phyloP scores from a whole-genome alignment of 2,329 filamentous ascomycete genomes.

The Colletotrichum lupini region DNA sequence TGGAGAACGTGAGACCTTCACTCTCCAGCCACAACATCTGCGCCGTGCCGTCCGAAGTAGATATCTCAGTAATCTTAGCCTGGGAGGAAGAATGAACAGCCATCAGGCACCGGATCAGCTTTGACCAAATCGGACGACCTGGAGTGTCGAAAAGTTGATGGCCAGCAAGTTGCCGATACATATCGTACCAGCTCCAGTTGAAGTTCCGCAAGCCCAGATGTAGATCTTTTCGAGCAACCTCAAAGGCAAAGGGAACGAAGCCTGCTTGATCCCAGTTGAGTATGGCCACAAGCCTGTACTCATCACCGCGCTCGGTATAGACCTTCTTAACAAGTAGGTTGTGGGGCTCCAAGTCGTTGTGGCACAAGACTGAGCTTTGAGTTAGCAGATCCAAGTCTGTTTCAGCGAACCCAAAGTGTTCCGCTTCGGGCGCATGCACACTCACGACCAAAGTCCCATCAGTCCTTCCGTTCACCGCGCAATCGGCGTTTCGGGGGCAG shows the following conservation, averaged over 20 bases:
- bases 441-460: not conserved
- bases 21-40: constrained; percentile 1
- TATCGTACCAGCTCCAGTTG: constrained; percentile 13
- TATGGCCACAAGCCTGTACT: not conserved
- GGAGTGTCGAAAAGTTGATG: not conserved
- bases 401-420: not conserved
- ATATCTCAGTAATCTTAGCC: not conserved
- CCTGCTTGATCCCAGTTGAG: constrained; percentile 14
- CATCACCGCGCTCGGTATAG: not conserved
- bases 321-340: constrained; percentile 2
- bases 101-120: not conserved
- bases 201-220: constrained; percentile 2
- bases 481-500: not conserved
- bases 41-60: not conserved
- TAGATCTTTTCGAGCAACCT: not conserved
- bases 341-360: constrained; percentile 24
- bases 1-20: not conserved
- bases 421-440: not conserved
- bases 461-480: not conserved
- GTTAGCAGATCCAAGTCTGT: not conserved
- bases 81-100: not conserved
- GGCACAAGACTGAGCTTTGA: not conserved
- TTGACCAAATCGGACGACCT: not conserved
- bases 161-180: not conserved
- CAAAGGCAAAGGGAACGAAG: constrained; percentile 11